These are phyloP conservation scores for Zea mays DNA, from an alignment of 176 grass and related monocot genomes.

Conservation along the genomic window Zm-B73-REFERENCE-NAM-5.0 NC_050102.1:9431501-9432000, in stretches of 20 bases:
- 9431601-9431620: constrained; percentile 76
- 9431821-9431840: no score
- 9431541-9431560: constrained; percentile 91
- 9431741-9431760: constrained; percentile 21
- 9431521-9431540: constrained; percentile 2
- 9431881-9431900: no score
- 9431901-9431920: no score
- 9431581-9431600: constrained; percentile 83
- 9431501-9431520: constrained; percentile 3
- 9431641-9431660: constrained; percentile 68
- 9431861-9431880: no score
- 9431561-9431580: constrained; percentile 75
- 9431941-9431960: no score
- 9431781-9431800: no score
- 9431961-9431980: constrained; percentile 8
- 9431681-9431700: constrained; percentile 22
- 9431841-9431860: no score
- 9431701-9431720: constrained; percentile 29
- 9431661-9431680: neutral
- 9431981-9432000: constrained; percentile 13
- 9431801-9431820: no score
- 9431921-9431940: no score
- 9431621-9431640: constrained; percentile 85
- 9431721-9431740: constrained; percentile 8
- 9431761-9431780: constrained; percentile 4